phyloP scores from a whole-genome alignment of 1,139 yeast species.

The Scheffersomyces stambukii region DNA sequence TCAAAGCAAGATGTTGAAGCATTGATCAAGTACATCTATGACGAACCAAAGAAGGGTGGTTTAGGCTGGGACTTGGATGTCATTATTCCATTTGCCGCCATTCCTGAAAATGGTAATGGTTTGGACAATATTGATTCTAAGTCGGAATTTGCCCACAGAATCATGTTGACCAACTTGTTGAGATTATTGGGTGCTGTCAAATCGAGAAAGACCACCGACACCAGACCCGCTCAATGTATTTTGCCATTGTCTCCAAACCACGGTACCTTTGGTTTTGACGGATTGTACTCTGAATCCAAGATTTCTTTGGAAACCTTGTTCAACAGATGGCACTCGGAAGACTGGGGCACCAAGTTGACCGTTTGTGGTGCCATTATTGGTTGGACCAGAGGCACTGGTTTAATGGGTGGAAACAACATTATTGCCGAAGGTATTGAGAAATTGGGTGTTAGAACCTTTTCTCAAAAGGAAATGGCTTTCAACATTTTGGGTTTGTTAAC shows the following conservation, averaged over 20 bases:
- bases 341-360: conserved; percentile 92
- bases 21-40: conserved; percentile 79
- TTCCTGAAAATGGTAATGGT: conserved; percentile 97
- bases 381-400: conserved; percentile 99
- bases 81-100: conserved; percentile 96
- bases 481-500: conserved; percentile 91
- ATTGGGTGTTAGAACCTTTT: conserved; percentile 94
- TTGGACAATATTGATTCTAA: conserved; percentile 88
- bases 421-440: conserved; percentile 97
- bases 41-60: conserved; percentile 79
- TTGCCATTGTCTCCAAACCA: conserved; percentile 97
- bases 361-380: conserved; percentile 98
- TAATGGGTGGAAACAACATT: conserved; percentile 94
- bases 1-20: conserved; percentile 91
- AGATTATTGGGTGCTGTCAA: conserved; percentile 91
- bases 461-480: conserved; percentile 99
- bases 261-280: conserved; percentile 97
- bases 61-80: conserved; percentile 98
- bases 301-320: conserved; percentile 90
- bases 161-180: conserved; percentile 92
- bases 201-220: conserved; percentile 78
- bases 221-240: conserved; percentile 97
- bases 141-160: conserved; percentile 96
- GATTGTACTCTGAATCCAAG: conserved; percentile 96
- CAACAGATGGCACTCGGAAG: conserved; percentile 98